Base-by-base conservation (phyloP, 345 rosid genomes). In the Boechera stricta region DNA sequence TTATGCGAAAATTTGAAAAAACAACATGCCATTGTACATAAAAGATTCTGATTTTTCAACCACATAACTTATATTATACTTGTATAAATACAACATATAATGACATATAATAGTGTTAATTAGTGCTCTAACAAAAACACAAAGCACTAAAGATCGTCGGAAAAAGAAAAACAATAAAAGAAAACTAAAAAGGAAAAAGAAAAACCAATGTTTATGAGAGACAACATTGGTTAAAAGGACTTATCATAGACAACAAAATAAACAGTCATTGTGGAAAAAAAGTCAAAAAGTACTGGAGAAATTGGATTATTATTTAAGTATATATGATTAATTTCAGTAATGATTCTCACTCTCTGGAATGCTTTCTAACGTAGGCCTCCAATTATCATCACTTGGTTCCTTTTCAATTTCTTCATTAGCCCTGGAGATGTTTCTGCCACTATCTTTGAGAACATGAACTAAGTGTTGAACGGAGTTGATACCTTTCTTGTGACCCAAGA, bases 311-410 rank as follows among this genome's bases (percentile, higher is more conserved):
- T 52, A 60, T 64, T 68, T 61, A 60, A 47, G 58, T 21, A 24
- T 26, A 33, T 45, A 55, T 45, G 33, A 55, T 28, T 36, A 64
- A 16, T 28, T n/a, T 69, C 24, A 61, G 10, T 41, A 73, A 71
- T 75, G 82, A 29, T 83, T 81, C 67, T 89, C 94, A 0, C 42
- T 39, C 42, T 39, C 42, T 2, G 91, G 94, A 68, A 89, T 89
- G 80, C 85, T 85, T 71, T 85, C 91, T 75, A 89, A 79, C 49
- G 76, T 59, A 9, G 89, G 93, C 81, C 84, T 89, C 93, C 90
- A 86, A 13, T 35, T 63, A 18, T 67, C 72, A 42, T 42, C 45
- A 52, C 48, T 26, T 21, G 16, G 80, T 39, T 45, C 16, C 1
- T 38, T 63, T 18, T 54, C 52, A 7, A 68, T 63, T 33, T 64